Conservation (phyloP, 208 protist species). For the Giardia muris region DNA sequence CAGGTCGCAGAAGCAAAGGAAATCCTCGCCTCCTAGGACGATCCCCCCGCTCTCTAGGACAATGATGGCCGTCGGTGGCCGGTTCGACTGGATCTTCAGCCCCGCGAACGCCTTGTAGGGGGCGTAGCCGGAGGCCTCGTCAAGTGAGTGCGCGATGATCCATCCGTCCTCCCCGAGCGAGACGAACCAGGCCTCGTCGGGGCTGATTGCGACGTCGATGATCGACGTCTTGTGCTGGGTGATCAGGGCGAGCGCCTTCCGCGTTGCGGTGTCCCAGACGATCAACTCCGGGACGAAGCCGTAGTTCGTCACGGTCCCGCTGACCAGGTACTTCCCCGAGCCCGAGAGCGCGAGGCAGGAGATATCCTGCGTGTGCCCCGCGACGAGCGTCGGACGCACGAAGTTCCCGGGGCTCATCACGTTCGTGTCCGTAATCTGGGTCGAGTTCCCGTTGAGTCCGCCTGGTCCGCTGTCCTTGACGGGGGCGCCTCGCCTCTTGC, state of each 20-base stretch:
- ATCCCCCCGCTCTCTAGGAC: background rate
- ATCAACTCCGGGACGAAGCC: background rate
- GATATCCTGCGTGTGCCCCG: conserved; percentile 9
- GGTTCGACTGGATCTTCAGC: background rate
- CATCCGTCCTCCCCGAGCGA: conserved; percentile 15
- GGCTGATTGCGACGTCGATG: background rate
- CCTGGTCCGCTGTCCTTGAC: background rate
- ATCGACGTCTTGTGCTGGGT: background rate
- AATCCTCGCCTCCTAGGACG: conserved; percentile 17
- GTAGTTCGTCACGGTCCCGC: background rate
- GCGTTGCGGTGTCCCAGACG: background rate
- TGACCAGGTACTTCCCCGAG: conserved; percentile 19
- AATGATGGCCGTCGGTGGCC: background rate
- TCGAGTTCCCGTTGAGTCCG: too few species aligned
- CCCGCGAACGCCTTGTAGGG: conserved; percentile 4
- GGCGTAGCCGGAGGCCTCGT: background rate
- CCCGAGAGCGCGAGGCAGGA: background rate
- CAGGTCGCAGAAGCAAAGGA: background rate
- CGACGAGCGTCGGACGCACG: background rate
- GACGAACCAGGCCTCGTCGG: conserved; percentile 10
- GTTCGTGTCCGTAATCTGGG: background rate
- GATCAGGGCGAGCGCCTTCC: background rate
- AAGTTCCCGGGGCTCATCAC: background rate
- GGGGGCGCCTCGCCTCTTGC: background rate
- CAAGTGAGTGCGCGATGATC: background rate